phyloP scores from a whole-genome alignment of 345 rosid genomes.

The Aegle marmelos region DNA sequence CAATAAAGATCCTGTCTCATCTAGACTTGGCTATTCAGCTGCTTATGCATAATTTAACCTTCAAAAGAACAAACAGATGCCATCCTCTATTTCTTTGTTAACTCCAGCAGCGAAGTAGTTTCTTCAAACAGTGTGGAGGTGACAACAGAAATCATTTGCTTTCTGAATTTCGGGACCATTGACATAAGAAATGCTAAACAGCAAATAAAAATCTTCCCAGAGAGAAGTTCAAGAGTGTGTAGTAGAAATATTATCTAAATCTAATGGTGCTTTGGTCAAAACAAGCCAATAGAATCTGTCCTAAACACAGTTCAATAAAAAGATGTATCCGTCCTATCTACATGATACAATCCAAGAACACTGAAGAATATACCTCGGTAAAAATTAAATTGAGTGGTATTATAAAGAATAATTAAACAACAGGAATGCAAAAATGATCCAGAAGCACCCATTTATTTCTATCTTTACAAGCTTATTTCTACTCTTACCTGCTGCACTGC shows the following conservation, averaged over 20 bases:
- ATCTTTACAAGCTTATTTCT: neutral
- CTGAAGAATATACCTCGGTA: neutral
- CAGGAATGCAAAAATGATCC: neutral
- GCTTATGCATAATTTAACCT: neutral
- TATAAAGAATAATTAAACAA: neutral
- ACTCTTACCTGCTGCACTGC: constrained; percentile 74
- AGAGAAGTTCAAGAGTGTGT: neutral
- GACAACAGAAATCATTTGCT: neutral
- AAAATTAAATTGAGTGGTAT: neutral
- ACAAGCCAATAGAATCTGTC: neutral
- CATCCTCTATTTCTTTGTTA: neutral
- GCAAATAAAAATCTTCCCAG: neutral
- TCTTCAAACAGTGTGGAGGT: neutral
- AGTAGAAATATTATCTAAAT: neutral
- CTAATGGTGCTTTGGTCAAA: neutral
- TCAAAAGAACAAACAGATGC: neutral
- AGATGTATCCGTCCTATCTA: neutral
- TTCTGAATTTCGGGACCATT: neutral
- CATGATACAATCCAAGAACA: neutral
- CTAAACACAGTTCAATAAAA: neutral
- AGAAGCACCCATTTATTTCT: neutral
- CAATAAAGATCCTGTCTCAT: neutral
- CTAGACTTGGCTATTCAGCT: neutral
- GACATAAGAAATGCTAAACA: neutral
- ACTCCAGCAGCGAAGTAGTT: neutral